Conservation (phyloP, 1,139 yeast species). For the Magnusiomyces ingens region DNA sequence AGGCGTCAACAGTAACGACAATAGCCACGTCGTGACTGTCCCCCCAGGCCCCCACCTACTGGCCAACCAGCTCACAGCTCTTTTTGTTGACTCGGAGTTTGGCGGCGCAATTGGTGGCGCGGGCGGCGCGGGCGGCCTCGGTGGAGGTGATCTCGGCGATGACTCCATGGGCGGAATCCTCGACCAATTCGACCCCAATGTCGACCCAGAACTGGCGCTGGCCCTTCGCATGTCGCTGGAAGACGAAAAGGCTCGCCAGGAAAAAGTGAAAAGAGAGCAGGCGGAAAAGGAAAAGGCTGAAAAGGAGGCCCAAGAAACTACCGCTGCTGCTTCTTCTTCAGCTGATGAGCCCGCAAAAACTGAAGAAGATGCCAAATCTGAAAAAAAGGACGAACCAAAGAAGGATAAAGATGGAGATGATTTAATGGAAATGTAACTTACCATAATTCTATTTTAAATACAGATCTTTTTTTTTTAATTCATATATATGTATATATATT, state of each 20-base stretch:
- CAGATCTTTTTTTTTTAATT: constrained; percentile 7
- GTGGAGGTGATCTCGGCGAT: constrained; percentile 42
- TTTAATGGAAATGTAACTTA: constrained; percentile 12
- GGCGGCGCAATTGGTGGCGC: constrained; percentile 40
- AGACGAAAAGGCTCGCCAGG: constrained; percentile 75
- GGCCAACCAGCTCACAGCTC: constrained; percentile 64
- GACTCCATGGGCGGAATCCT: constrained; percentile 42
- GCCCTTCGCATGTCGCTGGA: constrained; percentile 82
- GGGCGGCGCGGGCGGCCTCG: constrained; percentile 39
- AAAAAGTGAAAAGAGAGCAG: constrained; percentile 38
- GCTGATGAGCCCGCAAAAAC: not conserved
- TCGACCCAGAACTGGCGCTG: constrained; percentile 96
- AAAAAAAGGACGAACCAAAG: constrained; percentile 3
- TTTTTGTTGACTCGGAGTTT: constrained; percentile 61
- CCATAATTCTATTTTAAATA: not conserved
- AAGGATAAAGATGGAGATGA: constrained; percentile 15
- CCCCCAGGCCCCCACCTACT: constrained; percentile 83
- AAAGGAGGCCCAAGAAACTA: not conserved
- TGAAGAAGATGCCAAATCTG: not conserved
- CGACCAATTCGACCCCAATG: constrained; percentile 61
- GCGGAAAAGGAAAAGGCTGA: constrained; percentile 18
- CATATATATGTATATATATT: not conserved
- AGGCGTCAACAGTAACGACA: constrained; percentile 70
- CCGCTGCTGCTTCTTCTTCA: constrained; percentile 32
- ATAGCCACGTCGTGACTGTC: constrained; percentile 75